These are phyloP conservation scores for Volvox africanus DNA, from an alignment of 139 green algal species.

Conservation along the genomic window DNA sequence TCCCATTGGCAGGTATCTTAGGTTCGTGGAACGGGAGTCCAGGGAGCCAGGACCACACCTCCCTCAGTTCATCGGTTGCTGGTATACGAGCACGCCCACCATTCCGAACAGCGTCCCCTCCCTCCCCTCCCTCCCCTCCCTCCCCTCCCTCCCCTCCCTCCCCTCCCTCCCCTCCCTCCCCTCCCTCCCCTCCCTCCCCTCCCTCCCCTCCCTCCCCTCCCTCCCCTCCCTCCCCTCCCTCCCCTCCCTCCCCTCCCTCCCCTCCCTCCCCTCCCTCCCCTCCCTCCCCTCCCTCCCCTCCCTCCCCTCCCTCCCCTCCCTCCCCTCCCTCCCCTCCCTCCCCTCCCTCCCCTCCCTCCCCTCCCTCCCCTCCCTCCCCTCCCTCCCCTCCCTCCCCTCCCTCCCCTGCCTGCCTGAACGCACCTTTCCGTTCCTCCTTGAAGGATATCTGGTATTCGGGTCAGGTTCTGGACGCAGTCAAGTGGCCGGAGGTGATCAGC, in stretches of 20 bases:
- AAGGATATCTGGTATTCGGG: conserved; percentile 50
- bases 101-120: not conserved
- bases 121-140: not conserved
- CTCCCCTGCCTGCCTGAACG: not conserved
- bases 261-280: not conserved
- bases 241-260: no score
- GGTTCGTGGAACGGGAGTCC: no score
- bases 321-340: no score
- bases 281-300: not conserved
- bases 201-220: not conserved
- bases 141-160: not conserved
- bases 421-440: not conserved
- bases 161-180: not conserved
- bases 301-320: no score
- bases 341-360: no score
- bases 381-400: conserved; percentile 2
- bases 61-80: no score
- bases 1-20: no score
- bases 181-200: conserved; percentile 2
- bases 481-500: conserved; percentile 36
- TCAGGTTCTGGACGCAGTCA: conserved; percentile 41
- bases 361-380: not conserved
- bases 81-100: no score
- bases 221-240: no score
- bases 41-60: no score